Percentiles rank a stretch among this genome's conserved stretches.
phyloP scores from a whole-genome alignment of 2,329 filamentous ascomycete species.

The Colletotrichum tropicale region DNA sequence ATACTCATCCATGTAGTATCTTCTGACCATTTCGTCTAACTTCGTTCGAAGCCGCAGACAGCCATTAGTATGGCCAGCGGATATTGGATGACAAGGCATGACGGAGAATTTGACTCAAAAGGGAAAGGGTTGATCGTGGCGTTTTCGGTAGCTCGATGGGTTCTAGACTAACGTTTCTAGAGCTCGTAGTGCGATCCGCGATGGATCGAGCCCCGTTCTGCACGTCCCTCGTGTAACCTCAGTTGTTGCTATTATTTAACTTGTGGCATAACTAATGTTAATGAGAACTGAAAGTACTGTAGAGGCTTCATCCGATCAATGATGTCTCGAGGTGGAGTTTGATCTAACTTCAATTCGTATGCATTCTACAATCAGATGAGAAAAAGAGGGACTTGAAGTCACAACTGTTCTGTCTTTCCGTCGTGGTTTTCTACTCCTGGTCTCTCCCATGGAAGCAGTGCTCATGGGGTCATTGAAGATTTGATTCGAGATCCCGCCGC shows the following conservation, averaged over 20 bases:
- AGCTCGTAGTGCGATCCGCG: neutral
- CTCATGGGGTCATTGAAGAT: neutral
- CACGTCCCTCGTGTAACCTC: neutral
- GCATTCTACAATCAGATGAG: neutral
- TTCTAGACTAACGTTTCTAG: neutral
- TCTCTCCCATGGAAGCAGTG: neutral
- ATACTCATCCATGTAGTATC: neutral
- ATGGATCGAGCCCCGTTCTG: neutral
- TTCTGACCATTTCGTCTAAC: neutral
- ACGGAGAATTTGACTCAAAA: neutral
- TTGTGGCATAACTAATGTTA: neutral
- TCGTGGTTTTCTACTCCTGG: neutral
- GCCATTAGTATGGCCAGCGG: neutral
- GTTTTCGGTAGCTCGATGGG: neutral
- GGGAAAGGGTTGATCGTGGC: neutral
- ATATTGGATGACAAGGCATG: neutral
- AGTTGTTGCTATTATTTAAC: neutral
- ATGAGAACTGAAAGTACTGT: neutral
- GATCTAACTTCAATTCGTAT: neutral
- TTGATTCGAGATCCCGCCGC: neutral
- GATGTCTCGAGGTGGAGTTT: accelerated
- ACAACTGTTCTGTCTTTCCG: accelerated
- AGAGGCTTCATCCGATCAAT: neutral
- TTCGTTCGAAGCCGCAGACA: neutral
- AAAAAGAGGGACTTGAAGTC: neutral